Evolutionary conservation across 2,329 filamentous ascomycete species (phyloP), one percentile per base, ranked within the genome.

Genomic region (Sporothrix protearum): DNA sequence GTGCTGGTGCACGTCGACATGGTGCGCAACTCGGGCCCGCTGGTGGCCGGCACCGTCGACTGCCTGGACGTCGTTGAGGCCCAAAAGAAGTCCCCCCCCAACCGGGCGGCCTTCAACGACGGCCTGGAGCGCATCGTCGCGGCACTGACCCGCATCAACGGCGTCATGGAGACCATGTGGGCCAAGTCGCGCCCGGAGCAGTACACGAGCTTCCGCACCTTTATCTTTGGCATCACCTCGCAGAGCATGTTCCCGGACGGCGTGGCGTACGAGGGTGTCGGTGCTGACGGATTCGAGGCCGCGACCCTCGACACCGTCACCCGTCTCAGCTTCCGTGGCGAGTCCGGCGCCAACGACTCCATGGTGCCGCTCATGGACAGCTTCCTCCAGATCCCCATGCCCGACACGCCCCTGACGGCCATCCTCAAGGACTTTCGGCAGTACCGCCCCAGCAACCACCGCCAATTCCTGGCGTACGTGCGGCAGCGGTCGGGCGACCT

Each of bases 1-100:
- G 93, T 97, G n/a, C 87, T 97, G 14, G 94, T 96, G 4, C 95
- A 97, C 80, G 90, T 98, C 68, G 93, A 96, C 81, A 98, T 97
- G 94, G 95, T 97, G 67, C 90, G 90, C 78, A 89, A 97, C 80
- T 94, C 94, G 0, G 91, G 91, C 0, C 87, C 89, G 0, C 85
- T 98, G 1, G 89, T 97, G 63, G 86, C 88, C 55, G 93, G 93
- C 42, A 88, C 89, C 3, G 85, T 93, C 63, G 85, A 88, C 68
- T 87, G 91, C 68, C 85, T 97, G 30, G 86, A 91, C 68, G 83
- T 83, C 6, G 64, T 68, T 33, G 69, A 51, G 55, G 68, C 75
- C 8, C 30, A 47, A 4, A 16, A 67, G 49, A 80, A 81, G 39
- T 80, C 76, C 2, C 66, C 74, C 14, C 71, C 75, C 33, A 76